phyloP scores from a whole-genome alignment of 2,329 filamentous ascomycete genomes.

The Epichloe hybrida region DNA sequence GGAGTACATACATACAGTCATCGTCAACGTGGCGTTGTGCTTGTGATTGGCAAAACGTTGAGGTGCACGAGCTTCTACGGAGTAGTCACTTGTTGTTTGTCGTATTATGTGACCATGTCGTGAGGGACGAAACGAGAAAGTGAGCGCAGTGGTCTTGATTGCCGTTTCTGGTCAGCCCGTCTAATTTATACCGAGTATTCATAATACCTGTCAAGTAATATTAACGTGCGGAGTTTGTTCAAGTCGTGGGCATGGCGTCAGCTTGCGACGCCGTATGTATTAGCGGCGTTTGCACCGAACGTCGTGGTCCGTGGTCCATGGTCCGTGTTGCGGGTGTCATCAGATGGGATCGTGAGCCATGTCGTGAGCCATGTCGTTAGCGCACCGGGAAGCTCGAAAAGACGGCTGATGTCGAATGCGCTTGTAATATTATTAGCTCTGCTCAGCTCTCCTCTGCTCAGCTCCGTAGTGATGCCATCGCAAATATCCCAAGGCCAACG shows the following conservation, averaged over 20 bases:
- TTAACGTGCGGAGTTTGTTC: no score
- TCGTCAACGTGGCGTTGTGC: neutral
- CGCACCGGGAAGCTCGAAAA: neutral
- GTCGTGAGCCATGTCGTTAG: neutral
- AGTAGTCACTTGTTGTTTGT: neutral
- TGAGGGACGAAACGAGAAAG: no score
- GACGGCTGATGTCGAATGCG: neutral
- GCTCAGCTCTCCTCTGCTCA: no score
- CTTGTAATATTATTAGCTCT: no score
- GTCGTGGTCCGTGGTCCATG: neutral
- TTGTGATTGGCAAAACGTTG: neutral
- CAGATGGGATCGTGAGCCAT: neutral
- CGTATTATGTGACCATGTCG: neutral
- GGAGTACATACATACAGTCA: neutral
- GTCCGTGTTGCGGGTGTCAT: neutral
- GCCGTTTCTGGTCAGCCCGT: no score
- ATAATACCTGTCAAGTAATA: no score
- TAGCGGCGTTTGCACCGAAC: neutral
- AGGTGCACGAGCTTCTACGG: neutral
- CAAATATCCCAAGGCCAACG: no score
- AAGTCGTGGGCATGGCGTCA: no score
- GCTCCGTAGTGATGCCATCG: no score
- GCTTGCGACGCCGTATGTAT: no score
- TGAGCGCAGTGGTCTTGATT: no score
- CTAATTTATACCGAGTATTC: no score